Evolutionary conservation across 176 grass and related monocot species (phyloP), one percentile per base, ranked within the genome.

Genomic region (Phoenix roebelenii): DNA sequence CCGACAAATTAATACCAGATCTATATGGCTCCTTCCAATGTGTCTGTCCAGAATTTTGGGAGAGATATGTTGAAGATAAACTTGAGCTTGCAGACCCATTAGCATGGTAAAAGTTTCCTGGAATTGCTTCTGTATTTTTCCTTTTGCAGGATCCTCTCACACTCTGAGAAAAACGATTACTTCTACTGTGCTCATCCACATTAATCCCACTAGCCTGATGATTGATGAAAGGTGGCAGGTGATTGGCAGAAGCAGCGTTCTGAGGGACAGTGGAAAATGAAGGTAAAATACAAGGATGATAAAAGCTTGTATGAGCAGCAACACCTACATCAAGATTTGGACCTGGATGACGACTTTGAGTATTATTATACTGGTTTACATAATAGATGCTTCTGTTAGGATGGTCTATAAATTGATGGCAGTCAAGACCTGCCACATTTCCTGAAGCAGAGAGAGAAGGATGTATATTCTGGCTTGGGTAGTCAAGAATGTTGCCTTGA

Each of bases 21-120:
- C 77, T 63, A 58, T 69, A 77, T 64, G 72, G 61, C 53, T 57
- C 29, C 57, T 68, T 61, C 82, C 82, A 80, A 39, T 58, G 72
- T 19, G 58, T 57, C 44, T 20, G 26, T 24, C 23, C 60, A 77
- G 69, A 61, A 65, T 74, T 74, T 55, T 77, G 83, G 52, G 69
- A 70, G 29, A 58, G 22, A 54, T 66, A 16, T 66, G 67, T 58
- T 23, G 52, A 68, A 67, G 84, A 87, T 71, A 79, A 82, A 68
- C 75, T 82, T 64, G 84, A 79, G 52, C 79, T 71, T 59, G 79
- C 71, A 78, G 77, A 75, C 30, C 65, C 75, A 78, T 67, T 67
- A 58, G 71, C n/a, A 78, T 73, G 76, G 51, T 72, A 75, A 71
- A 71, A 62, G 52, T 69, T 63, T 28, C 74, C 71, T 39, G 59